Evolutionary conservation across 2,329 filamentous ascomycete species (phyloP), one percentile per base, ranked within the genome.

Genomic region (Diaporthe vaccinii): DNA sequence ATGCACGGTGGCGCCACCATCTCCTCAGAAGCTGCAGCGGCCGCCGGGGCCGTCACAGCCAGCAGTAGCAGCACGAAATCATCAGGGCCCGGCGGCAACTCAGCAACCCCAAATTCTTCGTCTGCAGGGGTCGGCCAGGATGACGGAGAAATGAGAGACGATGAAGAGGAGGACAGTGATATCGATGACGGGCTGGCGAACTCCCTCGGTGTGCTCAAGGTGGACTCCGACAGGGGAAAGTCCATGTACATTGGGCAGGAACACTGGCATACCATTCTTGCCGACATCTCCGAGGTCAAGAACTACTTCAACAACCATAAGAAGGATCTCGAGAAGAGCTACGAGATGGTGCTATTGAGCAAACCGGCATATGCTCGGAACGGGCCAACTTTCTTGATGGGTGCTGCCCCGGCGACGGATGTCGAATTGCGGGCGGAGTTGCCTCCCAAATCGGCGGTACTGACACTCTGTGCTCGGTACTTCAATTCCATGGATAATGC

Each of bases 261-360:
- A 73, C 94, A 97, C 83, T 97, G 95, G 95, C 93, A 94, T 79
- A 91, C 93, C 53, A 91, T 97, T 72, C 85, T 97, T 73, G 89
- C 91, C 79, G 94, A 96, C 83, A 97, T 99, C 78, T 89, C 94
- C 14, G 97, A 99, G 85, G 96, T 99, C 36, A 98, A 96, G 82
- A 96, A 93, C 79, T 98, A 97, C 85, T 98, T 98, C 80, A 85
- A 86, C 25, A 91, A 89, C 49, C 95, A 98, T 84, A 97, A 97
- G 83, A 96, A 97, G 81, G 95, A 98, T 78, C 89, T 96, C 76
- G 95, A 97, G 81, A 92, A 92, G 75, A 95, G 96, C 79, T 92
- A 95, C 79, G 92, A 94, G 79, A 93, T 92, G 79, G 92, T 98
- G 70, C 90, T 93, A 82, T 91, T 91, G 59, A 91, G 91, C 53